Conservation (phyloP, 371 early-diverging fungal genomes). For the Batrachochytrium dendrobatidis region DNA sequence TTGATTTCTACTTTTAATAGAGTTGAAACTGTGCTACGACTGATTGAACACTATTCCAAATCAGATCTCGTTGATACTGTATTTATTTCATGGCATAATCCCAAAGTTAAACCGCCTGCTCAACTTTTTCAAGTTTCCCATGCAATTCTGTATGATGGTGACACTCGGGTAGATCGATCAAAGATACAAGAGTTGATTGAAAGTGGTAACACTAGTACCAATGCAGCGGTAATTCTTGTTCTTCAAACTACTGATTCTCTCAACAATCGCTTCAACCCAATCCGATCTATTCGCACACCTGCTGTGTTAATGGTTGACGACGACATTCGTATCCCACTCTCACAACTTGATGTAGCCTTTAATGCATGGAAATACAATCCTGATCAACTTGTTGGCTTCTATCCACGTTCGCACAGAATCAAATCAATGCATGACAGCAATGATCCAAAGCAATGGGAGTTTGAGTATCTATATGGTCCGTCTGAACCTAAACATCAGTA, state of each 20-base stretch:
- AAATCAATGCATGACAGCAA: constrained; percentile 8
- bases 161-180: background rate
- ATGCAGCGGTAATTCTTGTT: constrained; percentile 24
- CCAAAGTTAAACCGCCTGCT: constrained; percentile 22
- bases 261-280: constrained; percentile 41
- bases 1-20: constrained; percentile 43
- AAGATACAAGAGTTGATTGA: too few species aligned
- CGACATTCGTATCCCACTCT: constrained; percentile 30
- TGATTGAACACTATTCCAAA: constrained; percentile 29
- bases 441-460: background rate
- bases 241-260: constrained; percentile 36
- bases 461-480: constrained; percentile 14
- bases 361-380: constrained; percentile 24
- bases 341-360: constrained; percentile 33
- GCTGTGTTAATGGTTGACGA: constrained; percentile 42
- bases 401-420: constrained; percentile 36
- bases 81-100: constrained; percentile 49
- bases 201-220: constrained; percentile 8
- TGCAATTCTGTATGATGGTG: background rate
- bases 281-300: constrained; percentile 23
- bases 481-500: constrained; percentile 16
- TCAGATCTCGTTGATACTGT: constrained; percentile 29
- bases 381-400: constrained; percentile 38
- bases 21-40: constrained; percentile 28
- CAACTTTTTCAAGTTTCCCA: constrained; percentile 12